phyloP scores from a whole-genome alignment of 805 yeast genomes.

The Metschnikowia lunata region DNA sequence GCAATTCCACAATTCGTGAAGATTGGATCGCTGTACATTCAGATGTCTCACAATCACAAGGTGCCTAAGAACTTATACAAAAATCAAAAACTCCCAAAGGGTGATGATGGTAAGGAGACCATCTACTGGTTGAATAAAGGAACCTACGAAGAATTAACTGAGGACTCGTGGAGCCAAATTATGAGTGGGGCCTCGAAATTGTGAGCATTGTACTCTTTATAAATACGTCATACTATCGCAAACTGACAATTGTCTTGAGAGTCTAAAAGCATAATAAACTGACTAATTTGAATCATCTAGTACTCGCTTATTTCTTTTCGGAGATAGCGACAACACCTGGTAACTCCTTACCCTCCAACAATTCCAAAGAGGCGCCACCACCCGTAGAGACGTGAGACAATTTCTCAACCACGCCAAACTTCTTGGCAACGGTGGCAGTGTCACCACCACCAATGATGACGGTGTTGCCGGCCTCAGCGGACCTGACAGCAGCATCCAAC shows the following conservation, averaged over 20 bases:
- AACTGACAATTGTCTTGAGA: no score
- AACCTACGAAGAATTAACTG: constrained; percentile 54
- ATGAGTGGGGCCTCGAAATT: constrained; percentile 34
- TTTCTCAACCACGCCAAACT: constrained; percentile 94
- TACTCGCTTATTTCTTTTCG: constrained; percentile 42
- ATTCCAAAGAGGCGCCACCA: constrained; percentile 99
- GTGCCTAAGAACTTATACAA: constrained; percentile 66
- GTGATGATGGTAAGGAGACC: constrained; percentile 52
- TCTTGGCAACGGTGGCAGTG: constrained; percentile 98
- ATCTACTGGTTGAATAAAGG: constrained; percentile 67
- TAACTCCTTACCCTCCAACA: constrained; percentile 96
- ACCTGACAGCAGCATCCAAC: constrained; percentile 82
- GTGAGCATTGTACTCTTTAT: background rate
- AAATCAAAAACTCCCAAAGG: constrained; percentile 66
- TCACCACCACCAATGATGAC: constrained; percentile 99
- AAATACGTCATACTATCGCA: no score
- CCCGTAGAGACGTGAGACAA: constrained; percentile 98
- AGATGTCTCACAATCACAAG: constrained; percentile 77
- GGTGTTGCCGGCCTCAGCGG: constrained; percentile 84
- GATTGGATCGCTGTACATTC: constrained; percentile 51
- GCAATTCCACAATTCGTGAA: constrained; percentile 83
- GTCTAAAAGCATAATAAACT: no score
- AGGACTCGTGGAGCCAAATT: constrained; percentile 49
- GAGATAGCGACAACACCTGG: constrained; percentile 97
- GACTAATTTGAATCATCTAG: background rate